Evolutionary conservation across 176 grass and related monocot genomes (phyloP).

Genomic region (Hsuehochloa calcarea): DNA sequence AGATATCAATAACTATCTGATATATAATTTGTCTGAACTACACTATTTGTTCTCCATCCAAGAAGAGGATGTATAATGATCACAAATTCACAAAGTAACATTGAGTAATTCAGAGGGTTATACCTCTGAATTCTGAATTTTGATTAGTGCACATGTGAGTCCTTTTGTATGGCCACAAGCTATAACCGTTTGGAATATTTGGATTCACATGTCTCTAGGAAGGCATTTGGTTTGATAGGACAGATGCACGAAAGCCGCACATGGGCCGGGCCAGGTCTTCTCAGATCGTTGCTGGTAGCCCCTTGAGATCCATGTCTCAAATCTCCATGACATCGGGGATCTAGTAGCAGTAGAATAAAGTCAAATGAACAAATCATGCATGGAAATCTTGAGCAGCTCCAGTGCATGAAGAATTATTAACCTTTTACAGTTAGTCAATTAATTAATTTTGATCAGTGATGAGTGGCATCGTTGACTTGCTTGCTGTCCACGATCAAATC

Average conservation of each 20-base stretch:
- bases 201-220: background rate
- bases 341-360: background rate
- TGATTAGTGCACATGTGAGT: background rate
- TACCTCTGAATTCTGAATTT: background rate
- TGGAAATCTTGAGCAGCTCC: background rate
- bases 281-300: background rate
- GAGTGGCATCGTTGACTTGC: background rate
- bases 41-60: background rate
- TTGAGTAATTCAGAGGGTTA: background rate
- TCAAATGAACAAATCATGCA: constrained; percentile 8
- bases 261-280: background rate
- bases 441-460: background rate
- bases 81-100: background rate
- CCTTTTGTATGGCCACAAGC: background rate
- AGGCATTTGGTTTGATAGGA: background rate
- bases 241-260: background rate
- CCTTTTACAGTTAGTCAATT: background rate
- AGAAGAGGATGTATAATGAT: background rate
- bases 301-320: constrained; percentile 14
- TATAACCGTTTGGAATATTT: background rate
- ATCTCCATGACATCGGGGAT: constrained; percentile 17
- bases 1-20: background rate
- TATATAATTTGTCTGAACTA: background rate
- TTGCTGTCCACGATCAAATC: background rate
- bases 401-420: background rate